phyloP scores from a whole-genome alignment of 306 rosid genomes.

The Ammopiptanthus mongolicus region DNA sequence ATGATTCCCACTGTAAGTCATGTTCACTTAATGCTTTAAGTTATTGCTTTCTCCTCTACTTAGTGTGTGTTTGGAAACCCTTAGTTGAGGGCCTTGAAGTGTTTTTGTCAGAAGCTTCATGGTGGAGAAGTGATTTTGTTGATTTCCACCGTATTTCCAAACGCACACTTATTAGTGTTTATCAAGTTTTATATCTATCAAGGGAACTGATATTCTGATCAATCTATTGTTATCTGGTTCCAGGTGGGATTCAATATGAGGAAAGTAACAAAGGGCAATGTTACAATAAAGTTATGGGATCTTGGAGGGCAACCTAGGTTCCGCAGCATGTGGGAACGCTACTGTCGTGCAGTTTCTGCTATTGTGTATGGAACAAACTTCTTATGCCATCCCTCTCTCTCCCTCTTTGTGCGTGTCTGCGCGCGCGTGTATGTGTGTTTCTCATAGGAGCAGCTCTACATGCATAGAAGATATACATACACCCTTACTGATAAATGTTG shows the following conservation, averaged over 20 bases:
- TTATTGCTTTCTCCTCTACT: conserved; percentile 1
- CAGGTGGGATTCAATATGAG: conserved; percentile 95
- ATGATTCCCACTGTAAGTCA: conserved; percentile 87
- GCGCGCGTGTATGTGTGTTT: background rate
- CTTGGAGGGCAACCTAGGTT: conserved; percentile 97
- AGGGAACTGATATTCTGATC: background rate
- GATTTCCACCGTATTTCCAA: too few species aligned
- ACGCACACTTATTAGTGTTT: background rate
- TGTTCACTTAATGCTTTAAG: conserved; percentile 11
- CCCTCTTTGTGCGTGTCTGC: background rate
- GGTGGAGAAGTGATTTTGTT: too few species aligned
- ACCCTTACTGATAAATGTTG: background rate
- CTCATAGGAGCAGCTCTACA: background rate
- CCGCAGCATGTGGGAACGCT: conserved; percentile 98
- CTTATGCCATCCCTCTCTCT: conserved; percentile 10
- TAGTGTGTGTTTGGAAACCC: too few species aligned
- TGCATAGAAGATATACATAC: background rate
- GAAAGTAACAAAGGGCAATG: conserved; percentile 91
- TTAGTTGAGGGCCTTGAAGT: too few species aligned
- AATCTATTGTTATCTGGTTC: conserved; percentile 24
- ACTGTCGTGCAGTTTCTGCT: conserved; percentile 91
- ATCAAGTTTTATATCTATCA: conserved; percentile 1
- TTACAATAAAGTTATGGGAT: conserved; percentile 93
- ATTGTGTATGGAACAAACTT: conserved; percentile 59
- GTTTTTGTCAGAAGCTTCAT: too few species aligned